Evolutionary conservation across 352 stramenopile species (phyloP), one percentile per base, ranked within the genome.

Genomic region (Phytopythium mirpurense): DNA sequence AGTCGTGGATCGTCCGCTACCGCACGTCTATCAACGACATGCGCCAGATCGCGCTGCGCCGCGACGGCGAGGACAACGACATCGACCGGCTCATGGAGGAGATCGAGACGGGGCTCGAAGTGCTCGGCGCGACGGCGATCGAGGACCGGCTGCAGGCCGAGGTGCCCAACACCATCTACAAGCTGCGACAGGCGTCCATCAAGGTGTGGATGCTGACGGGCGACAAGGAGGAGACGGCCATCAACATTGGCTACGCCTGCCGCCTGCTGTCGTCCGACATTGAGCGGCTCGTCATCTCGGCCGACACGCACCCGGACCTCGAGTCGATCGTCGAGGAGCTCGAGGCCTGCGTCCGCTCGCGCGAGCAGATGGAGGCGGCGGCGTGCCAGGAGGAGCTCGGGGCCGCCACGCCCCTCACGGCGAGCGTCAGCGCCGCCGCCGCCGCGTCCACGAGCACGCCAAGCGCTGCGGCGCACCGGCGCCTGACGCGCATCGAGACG

Each of bases 181-280:
- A 93, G 51, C 65, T 98, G n/a, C 80, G 86, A 0, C 72, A 93
- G 43, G 94, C 93, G 8, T 89, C 90, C 11, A 97, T 98, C 51
- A 96, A 97, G 68, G 84, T 98, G 35, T 98, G 92, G 90, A 96
- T 98, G 72, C 81, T 98, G 21, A 98, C 93, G 5, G 93, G 93
- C 8, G 93, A 98, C 63, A 98, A 98, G 65, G 71, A 96, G 57
- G 93, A 98, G 62, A 98, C 93, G 5, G 93, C 93, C 14, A 97
- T 98, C 60, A 98, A 98, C 64, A 98, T 98, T 63, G 94, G 84
- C n/a, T 97, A 96, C 65, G 86, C 90, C 8, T 97, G 86, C 51
- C 83, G 89, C 14, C 47, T 98, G 18, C 54, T 98, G 19, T 96
- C 89, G 10, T 73, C 88, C 2, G 94, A 97, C 51, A 98, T 98